These are phyloP conservation scores for Psilocybe subaeruginosa DNA, from an alignment of 768 basidiomycete species.

Conservation along the genomic window DNA sequence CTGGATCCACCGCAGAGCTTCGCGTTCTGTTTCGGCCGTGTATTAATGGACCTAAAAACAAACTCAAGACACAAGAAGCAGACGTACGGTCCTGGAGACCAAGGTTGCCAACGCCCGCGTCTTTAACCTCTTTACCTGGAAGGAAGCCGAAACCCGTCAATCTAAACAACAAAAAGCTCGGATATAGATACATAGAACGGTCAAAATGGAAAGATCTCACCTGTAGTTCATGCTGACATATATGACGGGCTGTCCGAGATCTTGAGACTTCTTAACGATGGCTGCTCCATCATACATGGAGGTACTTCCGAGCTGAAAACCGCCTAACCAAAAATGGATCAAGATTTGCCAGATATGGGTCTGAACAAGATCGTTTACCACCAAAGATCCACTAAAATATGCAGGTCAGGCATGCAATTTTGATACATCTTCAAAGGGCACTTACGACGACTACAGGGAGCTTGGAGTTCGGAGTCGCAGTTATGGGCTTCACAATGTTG, in stretches of 20 bases:
- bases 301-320: conserved; percentile 33
- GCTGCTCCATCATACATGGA: conserved; percentile 25
- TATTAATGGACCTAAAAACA: neutral
- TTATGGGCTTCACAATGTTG: conserved; percentile 49
- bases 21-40: conserved; percentile 41
- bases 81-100: conserved; percentile 65
- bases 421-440: neutral
- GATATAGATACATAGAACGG: neutral
- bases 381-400: conserved; percentile 52
- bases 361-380: conserved; percentile 30
- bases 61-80: neutral
- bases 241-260: conserved; percentile 44
- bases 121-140: conserved; percentile 51
- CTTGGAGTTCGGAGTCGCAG: conserved; percentile 39
- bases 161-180: neutral
- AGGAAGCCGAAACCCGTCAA: conserved; percentile 54
- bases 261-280: conserved; percentile 48
- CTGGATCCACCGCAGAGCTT: conserved; percentile 66
- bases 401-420: neutral
- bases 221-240: conserved; percentile 62
- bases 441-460: conserved; percentile 54
- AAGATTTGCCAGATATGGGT: neutral
- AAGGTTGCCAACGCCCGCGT: conserved; percentile 58
- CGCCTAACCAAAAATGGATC: conserved; percentile 2
- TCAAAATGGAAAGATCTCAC: conserved; percentile 1